Conservation (phyloP, 106 monocot species). For the Dendrobium officinale region DNA sequence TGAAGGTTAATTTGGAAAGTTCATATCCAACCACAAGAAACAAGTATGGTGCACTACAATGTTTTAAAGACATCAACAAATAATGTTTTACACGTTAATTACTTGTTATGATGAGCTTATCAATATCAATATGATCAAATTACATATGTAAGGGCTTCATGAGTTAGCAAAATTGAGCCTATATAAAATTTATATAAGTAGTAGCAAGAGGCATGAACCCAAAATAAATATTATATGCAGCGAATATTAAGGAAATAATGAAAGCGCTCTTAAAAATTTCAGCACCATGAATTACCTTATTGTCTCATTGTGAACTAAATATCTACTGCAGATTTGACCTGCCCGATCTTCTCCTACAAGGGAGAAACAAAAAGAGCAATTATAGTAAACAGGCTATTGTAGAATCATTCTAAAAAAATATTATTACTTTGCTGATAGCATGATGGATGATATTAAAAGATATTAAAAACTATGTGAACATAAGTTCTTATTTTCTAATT, state of each 20-base stretch:
- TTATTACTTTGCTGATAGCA: background rate
- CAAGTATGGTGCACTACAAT: no score
- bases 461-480: background rate
- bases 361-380: background rate
- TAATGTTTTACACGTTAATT: background rate
- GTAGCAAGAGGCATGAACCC: background rate
- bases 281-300: background rate
- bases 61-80: no score
- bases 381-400: background rate
- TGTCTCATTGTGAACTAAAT: background rate
- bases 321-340: constrained; percentile 2
- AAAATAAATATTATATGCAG: background rate
- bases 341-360: constrained; percentile 8
- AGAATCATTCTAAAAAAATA: background rate
- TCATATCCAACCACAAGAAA: no score
- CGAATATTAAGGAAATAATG: background rate
- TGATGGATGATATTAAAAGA: background rate
- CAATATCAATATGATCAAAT: background rate
- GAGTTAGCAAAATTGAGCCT: background rate
- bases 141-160: background rate
- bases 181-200: background rate
- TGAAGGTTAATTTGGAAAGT: no score
- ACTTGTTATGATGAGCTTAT: background rate
- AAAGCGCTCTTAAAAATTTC: background rate
- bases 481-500: background rate